Evolutionary conservation across 1,284 basidiomycete species (phyloP).

Genomic region (Wallemia hederae): DNA sequence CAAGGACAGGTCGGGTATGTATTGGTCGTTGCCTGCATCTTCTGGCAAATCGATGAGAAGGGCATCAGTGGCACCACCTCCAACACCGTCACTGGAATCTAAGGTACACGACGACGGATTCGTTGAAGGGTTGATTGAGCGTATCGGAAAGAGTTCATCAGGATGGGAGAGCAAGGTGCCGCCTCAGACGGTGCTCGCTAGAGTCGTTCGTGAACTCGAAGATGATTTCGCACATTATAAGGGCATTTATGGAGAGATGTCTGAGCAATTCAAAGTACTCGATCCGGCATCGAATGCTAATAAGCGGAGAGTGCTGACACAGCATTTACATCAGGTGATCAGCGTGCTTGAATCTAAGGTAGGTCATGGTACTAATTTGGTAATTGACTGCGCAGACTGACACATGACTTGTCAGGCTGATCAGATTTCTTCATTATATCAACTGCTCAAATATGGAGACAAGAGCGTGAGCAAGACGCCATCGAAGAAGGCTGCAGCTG

Average conservation of each 20-base stretch:
- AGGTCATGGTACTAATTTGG: slow-evolving; percentile 3
- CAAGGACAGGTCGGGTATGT: not conserved
- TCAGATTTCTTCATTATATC: slow-evolving; percentile 58
- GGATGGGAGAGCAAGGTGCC: slow-evolving; percentile 23
- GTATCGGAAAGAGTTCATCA: not conserved
- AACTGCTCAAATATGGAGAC: slow-evolving; percentile 41
- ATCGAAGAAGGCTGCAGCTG: not conserved
- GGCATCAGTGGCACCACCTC: not conserved
- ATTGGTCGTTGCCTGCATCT: not conserved
- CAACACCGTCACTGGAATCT: not conserved
- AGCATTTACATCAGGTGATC: slow-evolving; percentile 61
- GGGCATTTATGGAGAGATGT: slow-evolving; percentile 53
- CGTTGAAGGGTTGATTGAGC: not conserved
- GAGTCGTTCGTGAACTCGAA: slow-evolving; percentile 53
- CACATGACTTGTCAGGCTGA: slow-evolving; percentile 29
- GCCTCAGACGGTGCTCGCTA: slow-evolving; percentile 47
- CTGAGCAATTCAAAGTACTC: slow-evolving; percentile 65
- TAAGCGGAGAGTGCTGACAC: slow-evolving; percentile 49
- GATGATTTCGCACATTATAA: slow-evolving; percentile 74
- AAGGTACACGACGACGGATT: not conserved
- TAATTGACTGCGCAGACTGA: no score
- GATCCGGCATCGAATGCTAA: slow-evolving; percentile 46
- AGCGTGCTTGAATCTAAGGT: slow-evolving; percentile 67
- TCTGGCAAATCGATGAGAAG: not conserved
- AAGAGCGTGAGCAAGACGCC: slow-evolving; percentile 6